Percentiles rank a stretch among this genome's conserved stretches.
These are phyloP conservation scores for Neurospora pannonica DNA, from an alignment of 495 filamentous ascomycete species.

Conservation along the genomic window DNA sequence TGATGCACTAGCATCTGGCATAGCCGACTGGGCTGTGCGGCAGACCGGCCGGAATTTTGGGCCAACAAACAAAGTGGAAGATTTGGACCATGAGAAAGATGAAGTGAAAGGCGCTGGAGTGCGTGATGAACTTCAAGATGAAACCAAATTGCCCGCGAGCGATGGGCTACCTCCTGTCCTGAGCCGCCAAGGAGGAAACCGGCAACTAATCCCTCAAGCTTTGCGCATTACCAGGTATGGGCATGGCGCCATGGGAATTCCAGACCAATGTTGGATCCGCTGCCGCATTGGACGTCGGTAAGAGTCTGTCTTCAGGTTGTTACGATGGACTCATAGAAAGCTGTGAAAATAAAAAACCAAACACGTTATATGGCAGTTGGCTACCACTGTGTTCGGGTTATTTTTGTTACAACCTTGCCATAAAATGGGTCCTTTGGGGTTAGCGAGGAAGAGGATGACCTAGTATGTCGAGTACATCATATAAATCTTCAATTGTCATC, in stretches of 20 bases:
- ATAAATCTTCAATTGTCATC: background rate
- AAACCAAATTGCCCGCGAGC: background rate
- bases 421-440: no score
- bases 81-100: background rate
- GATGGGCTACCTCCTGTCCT: background rate
- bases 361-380: no score
- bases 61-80: background rate
- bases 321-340: background rate
- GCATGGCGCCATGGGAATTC: background rate
- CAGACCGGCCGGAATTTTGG: background rate
- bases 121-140: background rate
- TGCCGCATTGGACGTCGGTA: background rate
- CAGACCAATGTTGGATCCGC: background rate
- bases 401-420: no score
- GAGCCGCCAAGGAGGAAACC: background rate
- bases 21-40: background rate
- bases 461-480: background rate
- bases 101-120: background rate
- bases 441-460: background rate
- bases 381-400: no score
- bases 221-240: background rate
- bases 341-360: no score
- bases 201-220: background rate
- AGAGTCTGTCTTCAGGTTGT: background rate
- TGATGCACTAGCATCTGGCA: background rate